Percentiles rank a stretch among this genome's conserved stretches.
Conservation (phyloP, 192 early-diverging fungal species). For the Backusella parvicylindrica region DNA sequence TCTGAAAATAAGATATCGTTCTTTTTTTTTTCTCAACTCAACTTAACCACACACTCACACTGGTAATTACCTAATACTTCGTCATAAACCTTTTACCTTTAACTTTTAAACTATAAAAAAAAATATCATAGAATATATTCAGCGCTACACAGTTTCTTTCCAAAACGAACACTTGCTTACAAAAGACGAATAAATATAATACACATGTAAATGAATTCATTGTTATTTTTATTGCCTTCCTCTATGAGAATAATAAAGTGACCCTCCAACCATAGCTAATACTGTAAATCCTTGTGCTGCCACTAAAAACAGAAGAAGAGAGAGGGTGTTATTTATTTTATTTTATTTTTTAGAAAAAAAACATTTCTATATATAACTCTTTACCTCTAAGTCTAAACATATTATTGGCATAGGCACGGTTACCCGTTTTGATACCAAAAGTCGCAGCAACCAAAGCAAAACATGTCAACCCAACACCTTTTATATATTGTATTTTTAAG, state of each 20-base stretch:
- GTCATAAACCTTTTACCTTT: too few relatives aligned
- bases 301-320: constrained; percentile 12
- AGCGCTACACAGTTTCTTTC: too few relatives aligned
- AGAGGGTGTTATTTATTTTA: background rate
- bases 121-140: too few relatives aligned
- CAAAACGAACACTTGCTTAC: too few relatives aligned
- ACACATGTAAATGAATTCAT: background rate
- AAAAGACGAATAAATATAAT: too few relatives aligned
- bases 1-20: too few relatives aligned
- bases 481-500: background rate
- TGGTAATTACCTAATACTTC: too few relatives aligned
- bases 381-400: constrained; percentile 38
- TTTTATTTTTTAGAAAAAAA: background rate
- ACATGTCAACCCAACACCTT: constrained; percentile 37
- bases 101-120: too few relatives aligned
- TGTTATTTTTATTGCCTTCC: background rate
- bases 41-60: too few relatives aligned
- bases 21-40: too few relatives aligned
- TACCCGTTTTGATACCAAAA: constrained; percentile 30
- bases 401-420: constrained; percentile 32
- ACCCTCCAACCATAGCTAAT: constrained; percentile 22
- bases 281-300: constrained; percentile 29
- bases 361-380: background rate
- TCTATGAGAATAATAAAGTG: constrained; percentile 14
- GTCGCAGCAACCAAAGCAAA: constrained; percentile 39